Evolutionary conservation across 176 grass and related monocot genomes (phyloP), one percentile per base, ranked within the genome.

Genomic region (Areca catechu): DNA sequence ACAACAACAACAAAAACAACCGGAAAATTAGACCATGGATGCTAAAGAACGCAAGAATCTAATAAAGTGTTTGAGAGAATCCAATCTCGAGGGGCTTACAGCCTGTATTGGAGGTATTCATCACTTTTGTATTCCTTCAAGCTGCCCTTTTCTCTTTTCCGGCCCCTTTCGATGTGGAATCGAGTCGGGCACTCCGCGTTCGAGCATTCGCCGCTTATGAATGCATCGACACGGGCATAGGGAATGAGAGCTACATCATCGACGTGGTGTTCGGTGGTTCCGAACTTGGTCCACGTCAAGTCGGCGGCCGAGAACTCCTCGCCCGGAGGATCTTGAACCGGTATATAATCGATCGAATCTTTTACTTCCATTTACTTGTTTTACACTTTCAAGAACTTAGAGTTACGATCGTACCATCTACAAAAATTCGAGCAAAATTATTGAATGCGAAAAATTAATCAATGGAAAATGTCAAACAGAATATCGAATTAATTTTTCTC

Each of bases 211-310:
- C 90, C 90, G 63, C 48, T 59, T 58, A 95, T 86, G 72, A 95
- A 95, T 24, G 82, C 86, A 19, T 86, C 90, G 63, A 95, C 52
- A 49, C 90, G 86, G 7, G 72, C 19, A 37, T 86, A 86, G 24
- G 80, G 82, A 50, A 95, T 84, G 63, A 95, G 86, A 7, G 90
- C 82, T 19, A 76, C 90, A 43, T 95, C 90, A 16, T 89, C 90
- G 1, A 48, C 62, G 52, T 86, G 86, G 74, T 89, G 79, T 71
- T 90, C 86, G 29, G 75, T 77, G 62, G 53, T 89, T 1, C 75
- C 76, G 16, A 79, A 78, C 64, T 90, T 90, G 50, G 53, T 71
- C 85, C 90, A 95, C 0, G 56, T 67, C n/a, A 95, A 74, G 61
- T 95, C 83, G 7, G 82, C 63, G 0, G 90, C 86, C 1, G 85